Evolutionary conservation across 1,139 yeast genomes (phyloP), one percentile per base, ranked within the genome.

Genomic region (Pichia sp.): DNA sequence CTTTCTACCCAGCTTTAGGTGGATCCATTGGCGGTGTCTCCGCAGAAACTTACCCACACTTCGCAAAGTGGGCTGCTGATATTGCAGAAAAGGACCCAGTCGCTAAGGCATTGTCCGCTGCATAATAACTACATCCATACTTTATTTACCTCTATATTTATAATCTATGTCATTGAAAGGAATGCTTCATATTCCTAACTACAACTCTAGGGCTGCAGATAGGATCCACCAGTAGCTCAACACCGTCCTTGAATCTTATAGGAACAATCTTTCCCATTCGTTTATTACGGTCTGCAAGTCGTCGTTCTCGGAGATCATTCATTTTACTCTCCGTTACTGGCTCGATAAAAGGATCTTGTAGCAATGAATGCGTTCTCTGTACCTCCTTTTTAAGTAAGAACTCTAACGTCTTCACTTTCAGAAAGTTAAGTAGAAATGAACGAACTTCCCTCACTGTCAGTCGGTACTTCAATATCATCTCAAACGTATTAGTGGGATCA

Each of bases 381-480:
- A 33, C 27, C 14, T 38, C 46, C 24, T 40, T 46, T 29, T 46
- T 56, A 26, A 58, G 37, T 16, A 39, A 35, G 3, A 29, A 27
- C 35, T 57, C 62, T 13, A 42, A 38, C 6, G 34, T 40, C 32
- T 46, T 47, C 17, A 54, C 30, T 16, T 54, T 55, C 6, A 63
- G 66, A 40, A 60, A 64, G 39, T 65, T 67, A 12, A 48, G 39
- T 12, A 69, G 45, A 32, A 68, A 55, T 22, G 63, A 55, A 22
- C 57, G 51, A 28, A 73, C 60, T 44, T 73, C 78, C 12, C 47
- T 49, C 1, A 67, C 48, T 1, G 77, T 70, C 27, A 71, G 48
- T 4, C 53, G 50, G 29, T 61, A 56, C 46, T 72, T 73, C 18
- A 48, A 35, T 25, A 55, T 52, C 41, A 72, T 43, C 44, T 73